Conservation (phyloP, 169 alveolate species). For the Perkinsus olseni region DNA sequence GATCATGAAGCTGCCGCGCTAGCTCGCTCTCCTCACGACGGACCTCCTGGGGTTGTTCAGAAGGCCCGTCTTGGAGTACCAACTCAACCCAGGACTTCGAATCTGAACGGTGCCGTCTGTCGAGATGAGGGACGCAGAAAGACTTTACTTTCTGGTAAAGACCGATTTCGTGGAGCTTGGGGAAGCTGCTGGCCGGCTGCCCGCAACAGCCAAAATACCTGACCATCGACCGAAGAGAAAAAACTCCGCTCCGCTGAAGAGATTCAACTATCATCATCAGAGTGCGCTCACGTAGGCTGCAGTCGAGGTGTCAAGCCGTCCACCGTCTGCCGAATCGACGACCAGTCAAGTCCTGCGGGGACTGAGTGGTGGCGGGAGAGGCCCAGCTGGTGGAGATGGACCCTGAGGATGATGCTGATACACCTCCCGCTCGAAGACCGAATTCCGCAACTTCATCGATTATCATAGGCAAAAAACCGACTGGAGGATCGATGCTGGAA, state of each 20-base stretch:
- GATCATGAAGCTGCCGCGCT: no score
- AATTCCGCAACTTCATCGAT: no score
- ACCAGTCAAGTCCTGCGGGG: background rate
- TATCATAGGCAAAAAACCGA: no score
- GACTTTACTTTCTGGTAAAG: background rate
- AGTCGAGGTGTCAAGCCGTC: background rate
- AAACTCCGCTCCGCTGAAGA: no score
- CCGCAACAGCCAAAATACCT: background rate
- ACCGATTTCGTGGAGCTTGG: background rate
- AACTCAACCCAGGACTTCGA: background rate
- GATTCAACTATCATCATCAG: background rate
- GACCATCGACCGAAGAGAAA: background rate
- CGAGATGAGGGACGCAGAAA: background rate
- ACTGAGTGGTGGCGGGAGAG: background rate
- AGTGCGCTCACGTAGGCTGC: background rate
- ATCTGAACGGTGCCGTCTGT: background rate
- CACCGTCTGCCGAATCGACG: background rate
- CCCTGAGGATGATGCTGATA: background rate
- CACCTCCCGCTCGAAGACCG: no score
- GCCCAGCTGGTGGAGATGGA: background rate
- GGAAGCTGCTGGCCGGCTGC: background rate
- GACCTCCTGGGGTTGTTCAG: background rate
- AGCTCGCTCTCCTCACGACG: background rate
- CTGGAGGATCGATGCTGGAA: no score
- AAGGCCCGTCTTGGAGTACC: background rate